Evolutionary conservation across 495 filamentous ascomycete genomes (phyloP).

Genomic region (Extremus antarcticus): DNA sequence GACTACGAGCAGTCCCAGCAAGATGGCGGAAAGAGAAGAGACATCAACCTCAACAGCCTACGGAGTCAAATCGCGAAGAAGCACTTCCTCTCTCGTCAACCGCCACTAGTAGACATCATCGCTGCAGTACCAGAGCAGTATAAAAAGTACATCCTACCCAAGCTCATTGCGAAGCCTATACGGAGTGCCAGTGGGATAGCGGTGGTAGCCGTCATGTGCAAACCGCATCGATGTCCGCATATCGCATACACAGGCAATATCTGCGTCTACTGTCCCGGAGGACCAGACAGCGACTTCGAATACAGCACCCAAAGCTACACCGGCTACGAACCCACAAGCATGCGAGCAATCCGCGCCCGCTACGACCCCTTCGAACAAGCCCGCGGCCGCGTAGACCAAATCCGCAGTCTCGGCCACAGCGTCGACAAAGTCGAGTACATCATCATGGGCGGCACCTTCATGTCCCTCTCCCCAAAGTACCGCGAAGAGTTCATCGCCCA

Average conservation of each 20-base stretch:
- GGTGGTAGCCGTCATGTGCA: conserved; percentile 99
- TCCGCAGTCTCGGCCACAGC: conserved; percentile 86
- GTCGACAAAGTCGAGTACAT: conserved; percentile 99
- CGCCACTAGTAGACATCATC: conserved; percentile 91
- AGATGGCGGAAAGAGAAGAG: conserved; percentile 57
- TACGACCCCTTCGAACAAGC: conserved; percentile 99
- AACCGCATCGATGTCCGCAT: conserved; percentile 93
- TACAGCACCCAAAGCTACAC: conserved; percentile 98
- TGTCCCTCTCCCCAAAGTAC: conserved; percentile 84
- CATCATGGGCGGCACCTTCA: conserved; percentile 98
- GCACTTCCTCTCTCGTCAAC: conserved; percentile 71
- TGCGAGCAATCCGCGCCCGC: conserved; percentile 92
- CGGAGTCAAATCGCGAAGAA: conserved; percentile 85
- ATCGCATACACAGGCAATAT: conserved; percentile 98
- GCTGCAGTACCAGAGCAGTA: conserved; percentile 96
- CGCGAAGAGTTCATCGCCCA: conserved; percentile 87
- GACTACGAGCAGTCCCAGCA: conserved; percentile 74
- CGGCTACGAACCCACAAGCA: conserved; percentile 94
- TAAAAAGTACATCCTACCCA: conserved; percentile 96
- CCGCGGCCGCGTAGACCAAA: conserved; percentile 87
- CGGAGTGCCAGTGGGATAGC: conserved; percentile 71
- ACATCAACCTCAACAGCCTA: conserved; percentile 86
- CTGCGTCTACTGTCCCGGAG: conserved; percentile 96
- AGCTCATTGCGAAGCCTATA: conserved; percentile 92
- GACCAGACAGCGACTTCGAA: conserved; percentile 95